These are phyloP conservation scores for Schrenkiella parvula DNA, from an alignment of 345 rosid species.

Conservation along the genomic window DNA sequence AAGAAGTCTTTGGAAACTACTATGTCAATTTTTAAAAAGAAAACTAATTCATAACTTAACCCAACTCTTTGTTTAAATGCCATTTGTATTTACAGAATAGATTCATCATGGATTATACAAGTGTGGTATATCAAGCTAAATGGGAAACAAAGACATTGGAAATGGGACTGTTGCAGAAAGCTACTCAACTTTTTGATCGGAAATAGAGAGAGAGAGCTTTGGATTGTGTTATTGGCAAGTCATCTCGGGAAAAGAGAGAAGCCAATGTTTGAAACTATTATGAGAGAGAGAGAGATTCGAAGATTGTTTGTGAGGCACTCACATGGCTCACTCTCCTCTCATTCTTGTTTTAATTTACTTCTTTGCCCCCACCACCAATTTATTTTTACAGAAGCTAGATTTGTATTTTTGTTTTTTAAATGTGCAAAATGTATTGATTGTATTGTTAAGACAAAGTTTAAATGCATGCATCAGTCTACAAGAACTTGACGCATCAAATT, in stretches of 20 bases:
- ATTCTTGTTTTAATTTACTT: conserved; percentile 1
- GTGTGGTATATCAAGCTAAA: not conserved
- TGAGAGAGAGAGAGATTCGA: conserved; percentile 30
- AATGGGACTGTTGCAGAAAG: conserved; percentile 33
- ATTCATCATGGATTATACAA: not conserved
- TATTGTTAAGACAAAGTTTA: not conserved
- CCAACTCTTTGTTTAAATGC: not conserved
- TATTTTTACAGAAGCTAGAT: not conserved
- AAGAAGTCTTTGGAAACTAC: not conserved
- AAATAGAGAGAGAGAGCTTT: conserved; percentile 23
- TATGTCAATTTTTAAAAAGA: too few species aligned
- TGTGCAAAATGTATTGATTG: too few species aligned
- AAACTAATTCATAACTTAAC: not conserved
- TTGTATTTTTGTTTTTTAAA: too few species aligned
- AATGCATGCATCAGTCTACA: not conserved
- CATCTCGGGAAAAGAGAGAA: conserved; percentile 36
- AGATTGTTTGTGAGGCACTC: conserved; percentile 35
- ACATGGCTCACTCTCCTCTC: conserved; percentile 56
- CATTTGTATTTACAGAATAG: not conserved
- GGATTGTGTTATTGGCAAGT: conserved; percentile 15
- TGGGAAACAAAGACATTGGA: conserved; percentile 32
- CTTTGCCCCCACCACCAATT: not conserved
- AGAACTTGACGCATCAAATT: not conserved
- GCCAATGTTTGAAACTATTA: conserved; percentile 17
- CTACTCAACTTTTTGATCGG: conserved; percentile 30